Percentiles rank a stretch among this genome's conserved stretches.
Evolutionary conservation across 2,329 filamentous ascomycete genomes (phyloP).

Genomic region (Colletotrichum sp.): DNA sequence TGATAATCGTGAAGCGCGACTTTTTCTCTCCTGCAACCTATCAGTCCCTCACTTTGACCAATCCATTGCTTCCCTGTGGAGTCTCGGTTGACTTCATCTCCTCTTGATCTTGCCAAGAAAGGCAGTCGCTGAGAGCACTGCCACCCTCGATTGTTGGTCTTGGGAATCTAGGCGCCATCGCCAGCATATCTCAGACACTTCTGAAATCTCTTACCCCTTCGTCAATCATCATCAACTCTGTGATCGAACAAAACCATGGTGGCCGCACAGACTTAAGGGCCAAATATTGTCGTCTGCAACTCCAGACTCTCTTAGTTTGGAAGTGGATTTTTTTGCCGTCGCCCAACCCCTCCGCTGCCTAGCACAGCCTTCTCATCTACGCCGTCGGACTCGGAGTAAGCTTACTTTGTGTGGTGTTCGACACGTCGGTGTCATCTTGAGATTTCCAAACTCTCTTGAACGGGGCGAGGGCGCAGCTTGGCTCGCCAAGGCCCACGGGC

Average conservation of each 20-base stretch:
- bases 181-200: not conserved
- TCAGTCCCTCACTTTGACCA: slow-evolving; percentile 2
- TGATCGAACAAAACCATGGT: not conserved
- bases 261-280: not conserved
- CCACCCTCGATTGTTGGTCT: not conserved
- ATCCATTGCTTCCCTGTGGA: not conserved
- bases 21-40: not conserved
- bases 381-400: not conserved
- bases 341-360: not conserved
- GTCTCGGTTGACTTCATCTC: slow-evolving; percentile 16
- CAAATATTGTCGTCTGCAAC: not conserved
- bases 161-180: not conserved
- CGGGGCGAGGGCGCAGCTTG: slow-evolving; percentile 15
- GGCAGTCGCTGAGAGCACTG: slow-evolving; percentile 22
- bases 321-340: not conserved
- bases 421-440: not conserved
- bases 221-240: not conserved
- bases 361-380: slow-evolving; percentile 5
- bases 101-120: slow-evolving; percentile 16
- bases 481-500: not conserved
- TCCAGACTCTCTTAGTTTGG: not conserved
- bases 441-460: not conserved
- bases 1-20: slow-evolving; percentile 15
- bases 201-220: not conserved
- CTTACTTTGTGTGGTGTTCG: not conserved